Conservation (phyloP, 257 asterid species). For the Jasminum sambac region DNA sequence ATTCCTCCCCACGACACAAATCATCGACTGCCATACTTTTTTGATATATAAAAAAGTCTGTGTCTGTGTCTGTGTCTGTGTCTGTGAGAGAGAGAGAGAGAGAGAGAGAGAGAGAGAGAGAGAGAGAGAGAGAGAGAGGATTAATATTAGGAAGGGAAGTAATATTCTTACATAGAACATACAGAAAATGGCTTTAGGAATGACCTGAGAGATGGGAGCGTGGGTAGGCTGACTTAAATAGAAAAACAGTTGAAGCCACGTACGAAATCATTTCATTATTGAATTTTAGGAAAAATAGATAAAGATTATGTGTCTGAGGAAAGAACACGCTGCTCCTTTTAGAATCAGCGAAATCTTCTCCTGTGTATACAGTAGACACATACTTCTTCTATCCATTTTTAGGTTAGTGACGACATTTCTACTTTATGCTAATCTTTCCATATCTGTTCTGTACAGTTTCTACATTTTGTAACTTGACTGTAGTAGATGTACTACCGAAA, state of each 20-base stretch:
- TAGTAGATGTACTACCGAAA: no score
- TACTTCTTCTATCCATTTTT: constrained; percentile 18
- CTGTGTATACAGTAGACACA: neutral
- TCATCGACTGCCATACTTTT: no score
- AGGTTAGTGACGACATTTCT: no score
- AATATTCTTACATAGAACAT: neutral
- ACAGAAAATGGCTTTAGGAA: neutral
- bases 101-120: neutral
- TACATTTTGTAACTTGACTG: no score
- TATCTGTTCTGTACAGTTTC: no score
- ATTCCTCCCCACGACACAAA: no score
- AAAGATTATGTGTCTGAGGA: constrained; percentile 21
- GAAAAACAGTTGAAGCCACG: constrained; percentile 1
- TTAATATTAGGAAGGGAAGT: neutral
- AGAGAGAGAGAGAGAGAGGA: neutral
- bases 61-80: no score
- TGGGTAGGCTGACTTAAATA: constrained; percentile 12
- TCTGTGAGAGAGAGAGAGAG: neutral
- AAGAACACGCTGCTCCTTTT: constrained; percentile 36
- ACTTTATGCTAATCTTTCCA: no score
- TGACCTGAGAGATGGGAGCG: constrained; percentile 23
- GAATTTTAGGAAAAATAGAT: neutral
- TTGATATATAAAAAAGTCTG: no score
- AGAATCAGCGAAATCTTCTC: constrained; percentile 16
- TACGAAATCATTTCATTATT: constrained; percentile 18